Base-by-base conservation (phyloP, 345 rosid species). In the Lepidium africanum region DNA sequence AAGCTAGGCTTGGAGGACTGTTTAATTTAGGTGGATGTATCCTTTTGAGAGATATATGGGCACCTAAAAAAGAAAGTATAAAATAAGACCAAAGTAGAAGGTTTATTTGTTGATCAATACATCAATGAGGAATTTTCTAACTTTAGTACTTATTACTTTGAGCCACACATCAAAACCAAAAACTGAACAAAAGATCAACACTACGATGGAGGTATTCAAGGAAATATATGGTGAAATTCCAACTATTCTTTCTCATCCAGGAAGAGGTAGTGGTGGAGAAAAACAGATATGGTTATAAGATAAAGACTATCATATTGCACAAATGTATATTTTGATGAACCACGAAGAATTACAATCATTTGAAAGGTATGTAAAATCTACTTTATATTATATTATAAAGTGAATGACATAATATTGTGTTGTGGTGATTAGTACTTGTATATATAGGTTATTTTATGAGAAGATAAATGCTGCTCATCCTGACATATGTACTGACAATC, bases 1-100 rank as follows among this genome's bases (percentile, higher is more conserved):
- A 60, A 42, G 21, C 51, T 38, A 9, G 6, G 0, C 51, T 60
- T 9, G 65, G 51, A 11, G 38, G 51, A 10, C 63, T 35, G 63
- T 58, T 0, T 10, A 58, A 13, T 58, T 58, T 39, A 58, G 63
- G 12, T 60, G 65, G 64, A 40, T 59, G 64, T 59, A 47, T 47
- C 7, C n/a, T 17, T 47, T 47, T 5, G 30, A 47, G 10, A 9
- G 54, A 23, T 23, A 53, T 21, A 53, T 53, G 39, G 37, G 21
- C 39, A 53, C 33, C 7, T 30, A 53, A 52, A 52, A 4, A 53
- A 13, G 33, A 53, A 53, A 3, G 37, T 53, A 3, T 17, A 32
- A 53, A 32, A 30, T n/a, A 53, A 53, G 15, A 21, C 12, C 2
- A 53, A 14, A 53, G 58, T 53, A 30, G 35, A 50, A 50, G 55